Evolutionary conservation across 129 eudicot species (phyloP).

Genomic region (Helichrysum umbraculigerum): DNA sequence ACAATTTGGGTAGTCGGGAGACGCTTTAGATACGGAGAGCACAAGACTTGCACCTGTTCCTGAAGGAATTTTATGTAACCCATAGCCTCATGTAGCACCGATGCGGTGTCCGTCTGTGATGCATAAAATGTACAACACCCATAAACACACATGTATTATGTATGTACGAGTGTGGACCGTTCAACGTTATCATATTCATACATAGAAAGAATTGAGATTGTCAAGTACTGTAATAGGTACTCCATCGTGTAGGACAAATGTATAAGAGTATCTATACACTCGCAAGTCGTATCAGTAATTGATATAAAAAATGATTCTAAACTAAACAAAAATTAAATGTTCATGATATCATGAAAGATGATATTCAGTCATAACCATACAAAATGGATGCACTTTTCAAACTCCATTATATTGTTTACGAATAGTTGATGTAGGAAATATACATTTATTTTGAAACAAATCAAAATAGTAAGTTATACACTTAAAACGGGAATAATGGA

Average conservation of each 20-base stretch:
- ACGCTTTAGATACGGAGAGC: slow-evolving; percentile 73
- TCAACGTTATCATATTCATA: background rate
- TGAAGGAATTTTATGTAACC: slow-evolving; percentile 88
- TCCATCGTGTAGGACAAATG: background rate
- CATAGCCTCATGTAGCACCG: slow-evolving; percentile 82
- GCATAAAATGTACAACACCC: background rate
- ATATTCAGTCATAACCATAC: background rate
- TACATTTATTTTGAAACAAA: too few species aligned
- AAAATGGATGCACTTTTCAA: too few species aligned
- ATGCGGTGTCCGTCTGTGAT: slow-evolving; percentile 84
- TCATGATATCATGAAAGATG: background rate
- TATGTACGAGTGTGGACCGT: background rate
- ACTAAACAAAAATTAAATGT: background rate
- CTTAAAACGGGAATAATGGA: too few species aligned
- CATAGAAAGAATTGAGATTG: background rate
- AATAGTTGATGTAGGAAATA: too few species aligned
- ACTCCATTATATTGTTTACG: too few species aligned
- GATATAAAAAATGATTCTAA: background rate
- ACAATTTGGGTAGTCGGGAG: slow-evolving; percentile 34
- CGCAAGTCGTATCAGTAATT: background rate
- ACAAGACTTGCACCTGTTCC: slow-evolving; percentile 84
- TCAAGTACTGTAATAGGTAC: background rate
- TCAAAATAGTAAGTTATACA: too few species aligned
- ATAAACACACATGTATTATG: background rate
- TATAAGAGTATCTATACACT: background rate